phyloP scores from a whole-genome alignment of 2,329 filamentous ascomycete genomes.

The Scolecobasidium constrictum region DNA sequence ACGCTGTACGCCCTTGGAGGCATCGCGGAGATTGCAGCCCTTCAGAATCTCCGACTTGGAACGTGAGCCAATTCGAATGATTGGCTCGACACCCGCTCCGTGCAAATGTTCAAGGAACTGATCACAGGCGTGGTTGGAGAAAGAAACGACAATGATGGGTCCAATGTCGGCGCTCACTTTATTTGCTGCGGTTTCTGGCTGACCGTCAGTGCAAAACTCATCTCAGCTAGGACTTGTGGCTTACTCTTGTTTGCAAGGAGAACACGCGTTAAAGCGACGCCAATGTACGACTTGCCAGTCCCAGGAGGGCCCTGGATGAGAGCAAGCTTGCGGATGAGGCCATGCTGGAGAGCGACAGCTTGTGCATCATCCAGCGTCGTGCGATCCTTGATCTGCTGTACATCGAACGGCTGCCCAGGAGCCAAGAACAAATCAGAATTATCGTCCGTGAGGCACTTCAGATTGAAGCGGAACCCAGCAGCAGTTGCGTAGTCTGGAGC shows the following conservation, averaged over 20 bases:
- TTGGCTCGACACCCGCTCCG: conserved; percentile 33
- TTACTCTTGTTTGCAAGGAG: conserved; percentile 28
- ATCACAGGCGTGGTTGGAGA: conserved; percentile 45
- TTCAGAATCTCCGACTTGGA: conserved; percentile 45
- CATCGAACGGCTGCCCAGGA: conserved; percentile 20
- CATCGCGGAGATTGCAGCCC: conserved; percentile 37
- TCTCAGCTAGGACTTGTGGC: no score
- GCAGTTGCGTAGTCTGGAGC: conserved; percentile 42
- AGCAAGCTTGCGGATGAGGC: conserved; percentile 42
- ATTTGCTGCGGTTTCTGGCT: no score
- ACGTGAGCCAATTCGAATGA: conserved; percentile 52
- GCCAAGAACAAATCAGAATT: conserved; percentile 15
- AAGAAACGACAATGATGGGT: conserved; percentile 37
- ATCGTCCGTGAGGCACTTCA: conserved; percentile 19
- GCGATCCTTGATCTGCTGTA: conserved; percentile 18
- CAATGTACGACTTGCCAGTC: conserved; percentile 56
- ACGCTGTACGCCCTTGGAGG: conserved; percentile 15
- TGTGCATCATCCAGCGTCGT: conserved; percentile 42
- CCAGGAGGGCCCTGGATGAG: conserved; percentile 45
- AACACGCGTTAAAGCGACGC: conserved; percentile 47
- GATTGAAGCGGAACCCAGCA: conserved; percentile 39
- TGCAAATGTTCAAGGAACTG: conserved; percentile 51
- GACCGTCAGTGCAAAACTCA: no score
- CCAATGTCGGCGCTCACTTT: conserved; percentile 26
- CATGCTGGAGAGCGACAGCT: conserved; percentile 40